Evolutionary conservation across 352 stramenopile species (phyloP).

Genomic region (Pythium scleroteichum): DNA sequence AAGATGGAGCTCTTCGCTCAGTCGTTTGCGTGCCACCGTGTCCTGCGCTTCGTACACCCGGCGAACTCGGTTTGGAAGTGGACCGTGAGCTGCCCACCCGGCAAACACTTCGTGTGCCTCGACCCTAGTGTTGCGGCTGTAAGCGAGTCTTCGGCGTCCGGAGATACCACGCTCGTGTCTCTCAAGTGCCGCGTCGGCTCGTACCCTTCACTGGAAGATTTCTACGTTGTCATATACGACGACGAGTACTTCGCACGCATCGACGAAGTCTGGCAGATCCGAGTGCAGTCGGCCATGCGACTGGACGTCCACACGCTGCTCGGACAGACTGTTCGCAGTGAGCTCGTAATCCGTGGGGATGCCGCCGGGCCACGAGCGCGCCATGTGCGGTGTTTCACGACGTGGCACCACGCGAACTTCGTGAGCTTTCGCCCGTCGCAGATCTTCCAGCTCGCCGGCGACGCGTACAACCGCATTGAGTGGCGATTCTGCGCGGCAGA

Average conservation of each 20-base stretch:
- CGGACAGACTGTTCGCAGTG: conserved; percentile 79
- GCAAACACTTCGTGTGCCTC: conserved; percentile 70
- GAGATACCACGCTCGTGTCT: conserved; percentile 31
- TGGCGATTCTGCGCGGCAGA: conserved; percentile 72
- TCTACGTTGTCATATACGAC: conserved; percentile 90
- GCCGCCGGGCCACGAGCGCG: conserved; percentile 18
- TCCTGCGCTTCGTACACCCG: conserved; percentile 68
- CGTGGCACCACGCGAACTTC: conserved; percentile 35
- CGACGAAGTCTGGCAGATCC: conserved; percentile 84
- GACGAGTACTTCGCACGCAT: conserved; percentile 82
- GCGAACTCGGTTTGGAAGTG: conserved; percentile 61
- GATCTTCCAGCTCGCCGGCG: conserved; percentile 86
- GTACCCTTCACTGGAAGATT: conserved; percentile 87
- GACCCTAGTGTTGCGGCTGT: conserved; percentile 63
- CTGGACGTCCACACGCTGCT: conserved; percentile 88
- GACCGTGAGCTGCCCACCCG: conserved; percentile 41
- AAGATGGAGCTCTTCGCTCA: conserved; percentile 78
- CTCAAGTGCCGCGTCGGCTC: conserved; percentile 88
- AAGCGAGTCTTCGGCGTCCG: conserved; percentile 15
- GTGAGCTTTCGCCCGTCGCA: conserved; percentile 77
- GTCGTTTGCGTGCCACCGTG: conserved; percentile 85
- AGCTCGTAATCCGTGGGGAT: conserved; percentile 91
- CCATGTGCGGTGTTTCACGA: conserved; percentile 58
- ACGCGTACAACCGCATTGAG: conserved; percentile 92
- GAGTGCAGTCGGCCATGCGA: conserved; percentile 69